Base-by-base conservation (phyloP, 805 yeast genomes). In the Blastobotrys muscicola region DNA sequence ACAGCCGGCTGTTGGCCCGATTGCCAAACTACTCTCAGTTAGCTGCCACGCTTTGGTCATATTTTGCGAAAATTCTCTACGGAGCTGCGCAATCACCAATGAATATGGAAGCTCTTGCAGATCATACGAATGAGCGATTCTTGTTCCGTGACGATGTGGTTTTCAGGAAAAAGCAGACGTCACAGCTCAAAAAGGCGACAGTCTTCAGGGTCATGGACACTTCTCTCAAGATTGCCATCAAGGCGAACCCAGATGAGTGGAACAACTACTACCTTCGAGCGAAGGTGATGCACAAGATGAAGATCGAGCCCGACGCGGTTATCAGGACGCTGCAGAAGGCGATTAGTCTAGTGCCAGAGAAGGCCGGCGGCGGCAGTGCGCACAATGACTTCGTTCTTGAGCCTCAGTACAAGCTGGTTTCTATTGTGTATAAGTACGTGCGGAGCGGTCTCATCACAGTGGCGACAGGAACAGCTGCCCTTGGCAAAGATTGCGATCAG, bases 401-500 rank as follows among this genome's bases (percentile, higher is more conserved):
- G 53, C 90, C 96, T 0, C 87, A 82, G 55, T 87, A 86, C 54
- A 67, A 69, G 36, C 58, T 82, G 3, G 70, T 83, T 35, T 70
- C 85, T 0, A 47, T 73, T 30, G 54, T 75, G 4, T 79, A 72
- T 62, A 87, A 87, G 57, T 70, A 70, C 39, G 75, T 71, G 8
- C 66, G 64, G 32, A 14, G 31, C 0, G 71, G 60, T 0, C 42
- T 56, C 12, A 14, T 84, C 0, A 20, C 26, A 20, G 26, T 20
- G 6, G 26, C 26, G 4, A 20, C 26, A 20, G 26, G 26, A 20
- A 20, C 26, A 4, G 39, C 59, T 1, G 85, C 76, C 0, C 11
- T 73, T 9, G 39, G 34, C 4, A 15, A 9, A 4, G 8, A 15
- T 2, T 30, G 29, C 4, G 30, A 35, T 23, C 16, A 35, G 16